phyloP scores from a whole-genome alignment of 495 filamentous ascomycete species.

The Penicillium paradoxum region DNA sequence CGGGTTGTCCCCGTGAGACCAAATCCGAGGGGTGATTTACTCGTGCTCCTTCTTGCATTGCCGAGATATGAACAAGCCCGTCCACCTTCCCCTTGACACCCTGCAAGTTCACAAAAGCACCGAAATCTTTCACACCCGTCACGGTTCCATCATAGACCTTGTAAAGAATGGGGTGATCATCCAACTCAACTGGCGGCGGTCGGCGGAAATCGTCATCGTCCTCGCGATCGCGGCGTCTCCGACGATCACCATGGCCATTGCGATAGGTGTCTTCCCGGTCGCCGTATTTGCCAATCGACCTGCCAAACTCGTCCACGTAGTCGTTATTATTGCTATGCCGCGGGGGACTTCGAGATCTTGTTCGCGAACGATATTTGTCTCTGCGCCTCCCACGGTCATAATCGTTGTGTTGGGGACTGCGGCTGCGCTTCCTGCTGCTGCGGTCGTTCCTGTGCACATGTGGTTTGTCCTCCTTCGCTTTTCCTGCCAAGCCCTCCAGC shows the following conservation, averaged over 20 bases:
- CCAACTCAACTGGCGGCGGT: slow-evolving; percentile 71
- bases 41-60: slow-evolving; percentile 79
- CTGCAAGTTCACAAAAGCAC: slow-evolving; percentile 88
- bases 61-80: slow-evolving; percentile 92
- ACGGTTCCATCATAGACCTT: slow-evolving; percentile 90
- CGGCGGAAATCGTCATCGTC: slow-evolving; percentile 64
- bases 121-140: slow-evolving; percentile 91
- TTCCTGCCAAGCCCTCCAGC: slow-evolving; percentile 78
- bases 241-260: slow-evolving; percentile 38
- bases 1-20: slow-evolving; percentile 70
- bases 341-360: slow-evolving; percentile 48
- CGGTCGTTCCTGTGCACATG: slow-evolving; percentile 26
- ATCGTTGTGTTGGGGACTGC: slow-evolving; percentile 65
- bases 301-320: slow-evolving; percentile 60
- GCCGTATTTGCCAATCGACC: slow-evolving; percentile 36
- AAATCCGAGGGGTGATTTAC: slow-evolving; percentile 92
- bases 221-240: slow-evolving; percentile 35
- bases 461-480: slow-evolving; percentile 46
- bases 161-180: slow-evolving; percentile 74
- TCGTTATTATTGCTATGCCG: slow-evolving; percentile 47
- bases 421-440: slow-evolving; percentile 60
- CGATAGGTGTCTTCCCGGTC: slow-evolving; percentile 40
- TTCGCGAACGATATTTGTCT: slow-evolving; percentile 51
- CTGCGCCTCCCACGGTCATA: slow-evolving; percentile 48
- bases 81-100: slow-evolving; percentile 85